Evolutionary conservation across 768 basidiomycete genomes (phyloP).

Genomic region (Epithele typhae): DNA sequence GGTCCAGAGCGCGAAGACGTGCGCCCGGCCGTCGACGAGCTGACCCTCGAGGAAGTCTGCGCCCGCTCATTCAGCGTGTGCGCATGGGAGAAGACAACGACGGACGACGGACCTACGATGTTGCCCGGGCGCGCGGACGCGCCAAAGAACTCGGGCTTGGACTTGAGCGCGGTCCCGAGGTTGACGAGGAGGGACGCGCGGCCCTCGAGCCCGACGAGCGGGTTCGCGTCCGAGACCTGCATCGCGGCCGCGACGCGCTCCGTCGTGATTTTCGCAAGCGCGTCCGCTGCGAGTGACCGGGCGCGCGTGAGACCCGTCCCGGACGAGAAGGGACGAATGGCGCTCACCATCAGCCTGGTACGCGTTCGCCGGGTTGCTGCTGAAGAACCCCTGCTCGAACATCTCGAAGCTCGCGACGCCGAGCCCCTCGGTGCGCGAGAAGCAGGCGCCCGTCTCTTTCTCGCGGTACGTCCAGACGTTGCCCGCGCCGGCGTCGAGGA

Average conservation of each 20-base stretch:
- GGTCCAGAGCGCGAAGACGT: slow-evolving; percentile 76
- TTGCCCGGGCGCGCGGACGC: slow-evolving; percentile 73
- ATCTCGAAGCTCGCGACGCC: slow-evolving; percentile 89
- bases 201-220: slow-evolving; percentile 89
- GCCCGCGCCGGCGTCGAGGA: slow-evolving; percentile 94
- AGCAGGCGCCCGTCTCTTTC: slow-evolving; percentile 44
- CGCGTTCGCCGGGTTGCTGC: slow-evolving; percentile 54
- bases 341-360: slow-evolving; percentile 75
- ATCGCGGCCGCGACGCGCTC: slow-evolving; percentile 61
- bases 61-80: not conserved
- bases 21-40: slow-evolving; percentile 49
- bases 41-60: slow-evolving; percentile 66
- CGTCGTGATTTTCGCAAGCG: slow-evolving; percentile 58
- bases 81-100: not conserved
- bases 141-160: slow-evolving; percentile 69
- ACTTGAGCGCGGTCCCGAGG: slow-evolving; percentile 65
- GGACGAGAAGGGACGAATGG: too few species aligned
- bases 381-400: slow-evolving; percentile 84
- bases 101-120: slow-evolving; percentile 55
- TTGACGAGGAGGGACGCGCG: slow-evolving; percentile 72
- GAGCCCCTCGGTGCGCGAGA: slow-evolving; percentile 73
- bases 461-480: slow-evolving; percentile 77
- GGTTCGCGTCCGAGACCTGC: slow-evolving; percentile 76
- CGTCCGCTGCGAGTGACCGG: slow-evolving; percentile 49
- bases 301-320: not conserved